Base-by-base conservation (phyloP, 805 yeast species). In the Maudiozyma barnettii region DNA sequence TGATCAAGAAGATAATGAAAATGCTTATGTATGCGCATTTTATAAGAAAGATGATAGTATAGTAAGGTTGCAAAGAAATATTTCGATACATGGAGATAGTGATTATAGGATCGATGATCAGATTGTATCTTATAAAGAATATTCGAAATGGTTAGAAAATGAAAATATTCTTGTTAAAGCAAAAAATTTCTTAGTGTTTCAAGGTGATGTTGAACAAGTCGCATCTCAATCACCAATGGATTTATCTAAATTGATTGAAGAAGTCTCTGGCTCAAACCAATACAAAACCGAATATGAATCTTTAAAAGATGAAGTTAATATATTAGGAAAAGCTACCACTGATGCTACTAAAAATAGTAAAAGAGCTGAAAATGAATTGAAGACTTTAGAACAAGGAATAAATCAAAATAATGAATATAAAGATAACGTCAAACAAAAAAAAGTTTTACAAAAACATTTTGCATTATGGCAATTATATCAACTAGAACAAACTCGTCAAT, bases 141-240 rank as follows among this genome's bases (percentile, higher is more conserved):
- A 93, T 58, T 59, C 82, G 0, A 71, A 72, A 43, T 72, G 81
- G 1, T 72, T 93, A 58, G 85, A 83, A 54, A 69, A 71, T 6
- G 95, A 91, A 59, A 86, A 87, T 57, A 88, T 91, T 47, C 68
- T 90, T 50, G 84, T 89, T 54, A 87, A 84, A 60, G 96, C 97
- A 1, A 76, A 87, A 60, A 93, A 93, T 63, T 91, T 91, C 58
- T 68, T 93, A 50, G 98, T 93, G 7, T 89, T 91, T 61, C 99
- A 93, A 69, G 98, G 99, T 50, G 98, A 91, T 61, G 95, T 93
- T 44, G 98, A 91, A 63, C 84, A 81, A 55, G 81, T 93, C 38
- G 98, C 98, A 0, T 75, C 95, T 0, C 95, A 90, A 61, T 79
- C 91, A 0, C 79, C 97, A 0, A 64, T 66, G 21, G 95, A 88